Evolutionary conservation across 2,329 filamentous ascomycete genomes (phyloP).

Genomic region (Xylariaceae sp.): DNA sequence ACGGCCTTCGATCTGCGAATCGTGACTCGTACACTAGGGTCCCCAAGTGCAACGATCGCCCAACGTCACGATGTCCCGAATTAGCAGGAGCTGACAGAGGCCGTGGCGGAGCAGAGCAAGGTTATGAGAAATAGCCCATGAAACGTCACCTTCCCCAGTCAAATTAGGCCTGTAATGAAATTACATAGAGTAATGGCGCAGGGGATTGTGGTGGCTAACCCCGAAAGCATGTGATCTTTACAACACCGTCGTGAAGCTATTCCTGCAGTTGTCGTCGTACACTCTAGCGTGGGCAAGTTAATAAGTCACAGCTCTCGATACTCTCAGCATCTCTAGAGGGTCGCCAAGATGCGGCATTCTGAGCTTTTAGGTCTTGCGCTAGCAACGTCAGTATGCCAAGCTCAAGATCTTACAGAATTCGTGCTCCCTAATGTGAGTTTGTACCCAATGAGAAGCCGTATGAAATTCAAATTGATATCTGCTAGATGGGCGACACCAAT

Average conservation of each 20-base stretch:
- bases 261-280: no score
- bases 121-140: slow-evolving; percentile 12
- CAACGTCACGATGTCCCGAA: slow-evolving; percentile 20
- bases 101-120: neutral
- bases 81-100: slow-evolving; percentile 19
- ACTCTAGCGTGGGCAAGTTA: no score
- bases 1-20: slow-evolving; percentile 6
- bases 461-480: neutral
- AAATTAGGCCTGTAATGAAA: neutral
- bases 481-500: slow-evolving; percentile 51
- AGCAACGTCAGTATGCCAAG: slow-evolving; percentile 5
- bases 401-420: slow-evolving; percentile 19
- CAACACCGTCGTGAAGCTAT: no score
- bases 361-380: neutral
- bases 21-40: neutral
- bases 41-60: slow-evolving; percentile 14
- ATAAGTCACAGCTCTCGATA: no score
- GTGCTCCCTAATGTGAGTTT: slow-evolving; percentile 24
- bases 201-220: no score
- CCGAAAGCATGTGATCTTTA: neutral
- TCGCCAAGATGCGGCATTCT: slow-evolving; percentile 10
- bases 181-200: no score
- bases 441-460: neutral
- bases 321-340: no score
- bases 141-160: slow-evolving; percentile 13